These are phyloP conservation scores for Sporothrix sp. DNA, from an alignment of 2,329 filamentous ascomycete genomes.

Conservation along the genomic window DNA sequence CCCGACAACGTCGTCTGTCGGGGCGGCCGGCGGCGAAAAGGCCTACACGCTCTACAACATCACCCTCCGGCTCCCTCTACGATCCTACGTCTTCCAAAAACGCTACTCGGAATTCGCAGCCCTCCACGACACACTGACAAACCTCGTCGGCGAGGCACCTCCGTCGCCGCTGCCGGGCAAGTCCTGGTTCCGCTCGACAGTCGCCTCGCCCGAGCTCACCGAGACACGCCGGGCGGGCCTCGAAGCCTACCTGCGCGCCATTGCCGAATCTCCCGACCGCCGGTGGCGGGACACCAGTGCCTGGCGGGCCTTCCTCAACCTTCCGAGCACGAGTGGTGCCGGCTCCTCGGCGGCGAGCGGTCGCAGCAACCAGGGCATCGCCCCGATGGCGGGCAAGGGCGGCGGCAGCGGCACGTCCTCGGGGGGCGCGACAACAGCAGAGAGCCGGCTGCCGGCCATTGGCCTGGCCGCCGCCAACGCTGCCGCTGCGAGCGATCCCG, in stretches of 20 bases:
- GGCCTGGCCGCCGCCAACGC: conserved; percentile 30
- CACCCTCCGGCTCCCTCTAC: conserved; percentile 63
- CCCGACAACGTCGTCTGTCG: conserved; percentile 51
- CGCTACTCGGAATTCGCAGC: conserved; percentile 71
- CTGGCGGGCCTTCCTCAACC: conserved; percentile 65
- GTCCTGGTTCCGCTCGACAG: conserved; percentile 66
- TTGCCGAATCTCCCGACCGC: conserved; percentile 63
- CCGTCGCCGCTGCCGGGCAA: conserved; percentile 61
- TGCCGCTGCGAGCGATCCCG: conserved; percentile 45
- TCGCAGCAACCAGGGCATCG: conserved; percentile 4
- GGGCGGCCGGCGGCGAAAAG: conserved; percentile 43
- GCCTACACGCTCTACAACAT: conserved; percentile 72
- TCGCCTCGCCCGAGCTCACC: conserved; percentile 58
- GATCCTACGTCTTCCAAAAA: conserved; percentile 66
- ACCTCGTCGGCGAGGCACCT: conserved; percentile 51
- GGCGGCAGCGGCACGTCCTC: conserved; percentile 24
- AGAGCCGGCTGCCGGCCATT: conserved; percentile 27
- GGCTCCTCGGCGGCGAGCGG: conserved; percentile 14
- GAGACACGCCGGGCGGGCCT: conserved; percentile 59
- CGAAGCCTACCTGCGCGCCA: conserved; percentile 61
- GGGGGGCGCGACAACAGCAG: conserved; percentile 25
- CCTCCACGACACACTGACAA: conserved; percentile 54
- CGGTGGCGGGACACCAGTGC: conserved; percentile 64
- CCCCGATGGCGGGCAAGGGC: conserved; percentile 15
- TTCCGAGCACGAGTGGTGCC: conserved; percentile 35